Evolutionary conservation across 176 grass and related monocot species (phyloP).

Genomic region (Bolboschoenus planiculmis): DNA sequence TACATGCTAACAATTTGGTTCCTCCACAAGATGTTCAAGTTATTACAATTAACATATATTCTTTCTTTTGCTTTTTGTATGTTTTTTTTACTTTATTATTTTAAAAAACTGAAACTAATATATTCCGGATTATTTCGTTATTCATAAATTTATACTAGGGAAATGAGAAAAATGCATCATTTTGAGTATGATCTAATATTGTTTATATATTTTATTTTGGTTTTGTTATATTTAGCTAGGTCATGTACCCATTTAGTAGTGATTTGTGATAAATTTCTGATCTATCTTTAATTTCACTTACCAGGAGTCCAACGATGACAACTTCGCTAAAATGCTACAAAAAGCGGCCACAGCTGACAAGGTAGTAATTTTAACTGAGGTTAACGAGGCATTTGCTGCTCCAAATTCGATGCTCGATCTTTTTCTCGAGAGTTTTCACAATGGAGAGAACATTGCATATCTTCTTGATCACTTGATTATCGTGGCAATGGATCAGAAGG

Average conservation of each 20-base stretch:
- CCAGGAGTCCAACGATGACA: background rate
- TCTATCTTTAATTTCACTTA: background rate
- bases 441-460: slow-evolving; percentile 42
- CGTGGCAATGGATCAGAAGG: slow-evolving; percentile 63
- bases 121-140: background rate
- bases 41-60: background rate
- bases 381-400: slow-evolving; percentile 56
- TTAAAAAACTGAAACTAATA: background rate
- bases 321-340: slow-evolving; percentile 9
- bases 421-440: slow-evolving; percentile 71
- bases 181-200: background rate
- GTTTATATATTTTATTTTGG: background rate
- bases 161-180: background rate
- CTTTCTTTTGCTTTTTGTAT: background rate
- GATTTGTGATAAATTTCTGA: background rate
- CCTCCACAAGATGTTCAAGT: background rate
- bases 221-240: background rate
- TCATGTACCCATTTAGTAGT: background rate
- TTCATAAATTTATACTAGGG: background rate
- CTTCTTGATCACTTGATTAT: slow-evolving; percentile 59
- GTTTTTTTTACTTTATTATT: background rate
- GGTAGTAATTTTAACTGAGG: slow-evolving; percentile 68
- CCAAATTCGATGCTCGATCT: slow-evolving; percentile 57
- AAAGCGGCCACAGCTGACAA: slow-evolving; percentile 47
- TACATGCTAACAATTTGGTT: background rate